Evolutionary conservation across 2,329 filamentous ascomycete genomes (phyloP), one percentile per base, ranked within the genome.

Genomic region (Aspergillus latus): DNA sequence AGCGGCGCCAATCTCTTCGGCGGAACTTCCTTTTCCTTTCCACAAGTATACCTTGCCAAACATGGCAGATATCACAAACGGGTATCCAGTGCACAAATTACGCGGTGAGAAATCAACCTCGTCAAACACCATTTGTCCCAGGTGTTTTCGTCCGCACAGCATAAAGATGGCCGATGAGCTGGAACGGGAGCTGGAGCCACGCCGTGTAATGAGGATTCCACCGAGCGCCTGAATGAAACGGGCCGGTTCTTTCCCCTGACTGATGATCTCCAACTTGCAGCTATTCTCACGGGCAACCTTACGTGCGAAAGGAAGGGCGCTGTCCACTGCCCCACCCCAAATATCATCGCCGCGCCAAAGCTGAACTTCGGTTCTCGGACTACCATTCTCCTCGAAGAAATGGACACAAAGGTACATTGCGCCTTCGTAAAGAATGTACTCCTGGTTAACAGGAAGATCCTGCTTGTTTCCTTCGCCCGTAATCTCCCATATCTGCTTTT

Each of bases 371-470:
- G 84, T 84, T 9, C 78, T 74, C 66, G 83, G 88, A 64, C 79
- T 83, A 7, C 88, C 87, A n/a, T 80, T 80, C 2, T 82, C 74
- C 59, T 82, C 83, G 67, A 90, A 96, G 4, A 82, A 81, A 72
- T 97, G 92, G 2, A 87, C 83, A 69, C 89, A 93, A 44, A 97
- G 76, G 72, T 97, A 97, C 84, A 97, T 92, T 63, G 89, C 89
- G 36, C 89, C 85, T 69, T 96, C 91, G 70, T 92, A 97, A 13
- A 97, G 78, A 4, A 94, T 87, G 60, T 95, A 90, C 72, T 97
- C 91, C 66, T 92, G 84, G 63, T 94, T 88, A 49, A 82, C 76
- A 2, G 90, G 84, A 34, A 97, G 83, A 16, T 86, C 80, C 21
- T 84, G 78, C 65, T 88, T 88, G 72, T 90, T 94, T 45, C 92